Conservation (phyloP, 441 rosid genomes). For the Syzygium syzygioides region DNA sequence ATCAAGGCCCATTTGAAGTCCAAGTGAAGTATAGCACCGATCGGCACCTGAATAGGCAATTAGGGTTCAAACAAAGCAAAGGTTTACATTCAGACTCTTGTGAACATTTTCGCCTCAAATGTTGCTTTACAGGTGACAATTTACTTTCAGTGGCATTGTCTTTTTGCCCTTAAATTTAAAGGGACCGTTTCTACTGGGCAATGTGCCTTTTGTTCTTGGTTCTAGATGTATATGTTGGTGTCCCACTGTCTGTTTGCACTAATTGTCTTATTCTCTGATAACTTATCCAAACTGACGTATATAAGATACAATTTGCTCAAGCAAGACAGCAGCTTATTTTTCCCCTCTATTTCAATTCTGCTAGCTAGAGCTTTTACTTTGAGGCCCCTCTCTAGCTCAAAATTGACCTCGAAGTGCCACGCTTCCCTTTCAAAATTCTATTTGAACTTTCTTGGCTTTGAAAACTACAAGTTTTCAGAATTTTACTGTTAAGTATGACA, state of each 20-base stretch:
- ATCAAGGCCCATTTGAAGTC: constrained; percentile 36
- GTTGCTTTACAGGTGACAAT: neutral
- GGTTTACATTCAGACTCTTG: neutral
- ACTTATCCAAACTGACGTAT: neutral
- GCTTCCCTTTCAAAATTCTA: neutral
- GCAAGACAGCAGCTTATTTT: neutral
- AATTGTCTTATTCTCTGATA: neutral
- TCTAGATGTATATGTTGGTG: neutral
- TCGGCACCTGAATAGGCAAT: neutral
- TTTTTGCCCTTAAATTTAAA: neutral
- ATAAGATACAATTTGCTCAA: neutral
- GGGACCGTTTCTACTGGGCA: neutral
- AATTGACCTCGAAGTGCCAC: neutral
- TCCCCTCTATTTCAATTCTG: neutral
- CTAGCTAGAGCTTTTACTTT: neutral
- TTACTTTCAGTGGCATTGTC: neutral
- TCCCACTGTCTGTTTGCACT: neutral
- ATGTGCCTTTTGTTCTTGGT: neutral
- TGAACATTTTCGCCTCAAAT: neutral
- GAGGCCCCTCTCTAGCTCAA: neutral
- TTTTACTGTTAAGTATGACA: neutral
- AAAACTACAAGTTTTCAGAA: neutral
- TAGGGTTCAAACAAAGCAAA: neutral
- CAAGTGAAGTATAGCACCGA: constrained; percentile 16
- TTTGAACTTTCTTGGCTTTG: neutral